Evolutionary conservation across 139 green algal species (phyloP), one percentile per base, ranked within the genome.

Genomic region (Mychonastes homosphaera): DNA sequence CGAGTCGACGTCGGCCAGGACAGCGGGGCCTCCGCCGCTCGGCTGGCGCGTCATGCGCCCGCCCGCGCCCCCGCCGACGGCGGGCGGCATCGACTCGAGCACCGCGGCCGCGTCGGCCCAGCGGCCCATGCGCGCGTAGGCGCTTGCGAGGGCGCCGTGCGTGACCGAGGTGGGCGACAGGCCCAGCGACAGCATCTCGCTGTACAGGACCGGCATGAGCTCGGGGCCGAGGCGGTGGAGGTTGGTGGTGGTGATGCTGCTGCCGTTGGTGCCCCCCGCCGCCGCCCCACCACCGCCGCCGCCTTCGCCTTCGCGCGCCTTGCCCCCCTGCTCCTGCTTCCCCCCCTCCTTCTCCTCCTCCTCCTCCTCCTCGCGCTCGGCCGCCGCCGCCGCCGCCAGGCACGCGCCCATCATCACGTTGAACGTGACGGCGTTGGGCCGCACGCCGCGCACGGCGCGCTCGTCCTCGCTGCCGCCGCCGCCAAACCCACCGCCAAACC

Each of bases 391-490:
- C 0, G 47, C 50, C 33, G 69, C 65, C 62, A 84, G 72, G 71
- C 77, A 72, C 0, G 62, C 72, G 10, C 50, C 51, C 64, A 87
- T 84, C 27, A 88, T 67, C 15, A 71, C 74, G 65, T 80, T 83
- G 67, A 86, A 88, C 38, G 76, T 87, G 29, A 81, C 74, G 36
- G 69, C 67, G 48, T 84, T 88, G 40, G 81, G 76, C 19, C 64
- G 63, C 47, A 72, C 65, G 18, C 64, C 64, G 9, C 62, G 52
- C 16, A 27, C 35, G 9, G 61, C 54, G 23, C 18, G 13, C 8
- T 38, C 27, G 18, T 30, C 51, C 23, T 23, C 35, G 23, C 26
- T 49, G 57, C 64, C 34, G 24, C 36, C 7, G 30, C 24, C 49
- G 44, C 24, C 18, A 21, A 21, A 32, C 33, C 16, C 47, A 21